Evolutionary conservation across 2,329 filamentous ascomycete genomes (phyloP).

Genomic region (Hysterium pulicare): DNA sequence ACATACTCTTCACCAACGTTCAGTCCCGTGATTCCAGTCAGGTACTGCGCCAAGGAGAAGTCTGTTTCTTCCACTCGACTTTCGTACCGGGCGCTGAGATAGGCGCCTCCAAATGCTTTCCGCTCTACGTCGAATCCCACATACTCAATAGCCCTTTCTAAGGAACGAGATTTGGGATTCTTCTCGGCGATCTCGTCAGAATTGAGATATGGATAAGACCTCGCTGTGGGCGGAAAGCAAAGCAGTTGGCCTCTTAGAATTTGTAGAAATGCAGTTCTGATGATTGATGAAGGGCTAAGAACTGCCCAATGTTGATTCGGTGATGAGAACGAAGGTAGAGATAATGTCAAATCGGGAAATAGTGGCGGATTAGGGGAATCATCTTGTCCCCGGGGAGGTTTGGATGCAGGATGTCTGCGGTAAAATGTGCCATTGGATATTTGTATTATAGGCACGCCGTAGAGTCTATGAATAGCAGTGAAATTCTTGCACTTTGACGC

Average conservation of each 20-base stretch:
- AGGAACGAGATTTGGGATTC: slow-evolving; percentile 53
- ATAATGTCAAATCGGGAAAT: slow-evolving; percentile 69
- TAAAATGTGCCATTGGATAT: slow-evolving; percentile 74
- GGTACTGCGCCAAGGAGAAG: slow-evolving; percentile 76
- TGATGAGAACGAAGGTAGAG: slow-evolving; percentile 57
- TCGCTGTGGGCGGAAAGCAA: slow-evolving; percentile 69
- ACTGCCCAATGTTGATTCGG: slow-evolving; percentile 72
- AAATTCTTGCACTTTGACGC: slow-evolving; percentile 23
- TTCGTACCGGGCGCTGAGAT: slow-evolving; percentile 88
- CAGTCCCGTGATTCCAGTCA: slow-evolving; percentile 77
- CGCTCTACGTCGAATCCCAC: slow-evolving; percentile 84
- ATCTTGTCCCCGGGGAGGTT: slow-evolving; percentile 37
- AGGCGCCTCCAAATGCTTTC: slow-evolving; percentile 60
- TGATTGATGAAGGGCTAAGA: slow-evolving; percentile 72
- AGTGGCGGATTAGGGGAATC: slow-evolving; percentile 63
- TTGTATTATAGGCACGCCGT: slow-evolving; percentile 25
- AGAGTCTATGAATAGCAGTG: slow-evolving; percentile 14
- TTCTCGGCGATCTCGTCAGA: slow-evolving; percentile 55
- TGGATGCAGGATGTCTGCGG: slow-evolving; percentile 60
- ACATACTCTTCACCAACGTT: slow-evolving; percentile 61
- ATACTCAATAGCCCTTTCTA: slow-evolving; percentile 72
- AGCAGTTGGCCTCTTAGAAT: slow-evolving; percentile 73
- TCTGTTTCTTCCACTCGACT: slow-evolving; percentile 81
- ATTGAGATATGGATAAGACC: slow-evolving; percentile 75
- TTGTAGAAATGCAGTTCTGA: slow-evolving; percentile 80